Percentiles rank a stretch among this genome's conserved stretches.
Conservation (phyloP, 2,329 filamentous ascomycete species). For the Pseudogymnoascus sp. region DNA sequence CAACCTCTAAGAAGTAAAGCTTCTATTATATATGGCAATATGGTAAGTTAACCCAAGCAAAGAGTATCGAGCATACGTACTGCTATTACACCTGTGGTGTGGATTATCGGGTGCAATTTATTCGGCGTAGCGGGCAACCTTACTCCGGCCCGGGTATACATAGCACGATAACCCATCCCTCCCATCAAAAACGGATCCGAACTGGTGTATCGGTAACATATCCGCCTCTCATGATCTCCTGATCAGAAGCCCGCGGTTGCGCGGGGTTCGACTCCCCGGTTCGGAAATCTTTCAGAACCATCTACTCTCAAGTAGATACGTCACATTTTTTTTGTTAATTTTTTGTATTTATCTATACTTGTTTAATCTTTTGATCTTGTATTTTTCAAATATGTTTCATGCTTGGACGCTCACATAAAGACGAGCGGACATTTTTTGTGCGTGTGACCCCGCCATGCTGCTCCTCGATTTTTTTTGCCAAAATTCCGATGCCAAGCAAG, state of each 20-base stretch:
- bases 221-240: slow-evolving; percentile 9
- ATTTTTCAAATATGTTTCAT: neutral
- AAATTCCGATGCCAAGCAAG: neutral
- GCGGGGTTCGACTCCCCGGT: slow-evolving; percentile 11
- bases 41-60: neutral
- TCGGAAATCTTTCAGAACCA: slow-evolving; percentile 11
- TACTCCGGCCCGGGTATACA: neutral
- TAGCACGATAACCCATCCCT: neutral
- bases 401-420: neutral
- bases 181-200: slow-evolving; percentile 7
- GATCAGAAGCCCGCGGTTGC: slow-evolving; percentile 9
- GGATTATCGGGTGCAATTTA: no score
- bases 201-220: slow-evolving; percentile 10
- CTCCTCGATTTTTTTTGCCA: neutral
- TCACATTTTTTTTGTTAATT: slow-evolving; percentile 3
- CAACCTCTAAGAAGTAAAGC: neutral
- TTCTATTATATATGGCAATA: neutral
- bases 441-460: neutral
- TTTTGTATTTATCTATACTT: neutral
- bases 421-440: neutral
- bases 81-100: neutral
- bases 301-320: slow-evolving; percentile 2
- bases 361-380: neutral
- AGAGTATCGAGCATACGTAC: neutral
- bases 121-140: no score